phyloP scores from a whole-genome alignment of 2,329 filamentous ascomycete genomes.

The Arthrinium puccinioides region DNA sequence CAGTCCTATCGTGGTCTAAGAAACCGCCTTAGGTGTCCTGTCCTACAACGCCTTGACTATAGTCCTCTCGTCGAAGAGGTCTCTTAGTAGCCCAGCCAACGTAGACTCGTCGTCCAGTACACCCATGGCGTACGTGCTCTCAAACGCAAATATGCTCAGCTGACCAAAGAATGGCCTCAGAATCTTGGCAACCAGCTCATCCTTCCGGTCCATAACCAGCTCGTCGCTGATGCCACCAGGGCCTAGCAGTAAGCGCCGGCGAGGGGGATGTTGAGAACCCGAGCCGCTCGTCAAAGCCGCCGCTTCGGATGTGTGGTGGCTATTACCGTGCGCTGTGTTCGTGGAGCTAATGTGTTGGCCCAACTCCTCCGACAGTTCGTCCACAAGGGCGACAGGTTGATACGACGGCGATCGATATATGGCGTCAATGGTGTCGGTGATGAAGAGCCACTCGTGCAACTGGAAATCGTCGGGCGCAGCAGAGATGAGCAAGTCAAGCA shows the following conservation, averaged over 20 bases:
- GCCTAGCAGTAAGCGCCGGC: constrained; percentile 43
- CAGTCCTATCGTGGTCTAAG: too few species aligned
- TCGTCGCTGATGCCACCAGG: constrained; percentile 48
- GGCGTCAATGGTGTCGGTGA: constrained; percentile 94
- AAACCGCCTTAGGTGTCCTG: not conserved
- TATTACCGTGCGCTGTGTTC: not conserved
- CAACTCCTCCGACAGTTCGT: constrained; percentile 70
- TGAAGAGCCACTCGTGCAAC: constrained; percentile 95
- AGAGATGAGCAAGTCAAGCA: constrained; percentile 82
- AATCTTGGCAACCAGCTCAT: constrained; percentile 68
- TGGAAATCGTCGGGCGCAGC: constrained; percentile 93
- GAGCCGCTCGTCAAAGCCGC: constrained; percentile 12
- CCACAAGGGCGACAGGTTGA: constrained; percentile 68
- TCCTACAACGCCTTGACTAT: constrained; percentile 51
- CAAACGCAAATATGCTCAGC: constrained; percentile 88
- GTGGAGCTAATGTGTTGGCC: constrained; percentile 32
- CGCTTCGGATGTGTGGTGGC: constrained; percentile 23
- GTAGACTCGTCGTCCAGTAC: constrained; percentile 59
- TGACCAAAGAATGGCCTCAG: constrained; percentile 85
- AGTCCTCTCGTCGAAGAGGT: constrained; percentile 73
- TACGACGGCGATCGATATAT: constrained; percentile 72
- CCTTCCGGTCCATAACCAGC: constrained; percentile 50
- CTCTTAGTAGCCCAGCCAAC: constrained; percentile 55
- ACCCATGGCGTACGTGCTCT: constrained; percentile 84
- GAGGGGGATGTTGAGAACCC: constrained; percentile 15